Percentiles rank a stretch among this genome's conserved stretches.
Conservation (phyloP, 768 basidiomycete species). For the Sporobolomyces pararoseus region DNA sequence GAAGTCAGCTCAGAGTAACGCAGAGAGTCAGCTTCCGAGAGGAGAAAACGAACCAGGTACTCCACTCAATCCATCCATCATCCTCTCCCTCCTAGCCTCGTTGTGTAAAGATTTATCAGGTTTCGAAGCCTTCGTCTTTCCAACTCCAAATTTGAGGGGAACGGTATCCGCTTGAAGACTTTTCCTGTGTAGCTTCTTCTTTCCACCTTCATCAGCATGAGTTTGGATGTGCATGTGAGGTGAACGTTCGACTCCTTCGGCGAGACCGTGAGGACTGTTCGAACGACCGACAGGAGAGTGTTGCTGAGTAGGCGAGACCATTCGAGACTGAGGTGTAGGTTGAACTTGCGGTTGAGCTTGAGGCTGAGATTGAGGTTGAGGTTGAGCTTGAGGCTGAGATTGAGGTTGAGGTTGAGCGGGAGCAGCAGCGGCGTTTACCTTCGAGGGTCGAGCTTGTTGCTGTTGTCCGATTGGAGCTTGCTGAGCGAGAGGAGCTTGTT, state of each 20-base stretch:
- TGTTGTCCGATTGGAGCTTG: background rate
- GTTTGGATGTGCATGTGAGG: constrained; percentile 35
- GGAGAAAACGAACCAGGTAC: constrained; percentile 9
- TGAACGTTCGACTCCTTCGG: constrained; percentile 15
- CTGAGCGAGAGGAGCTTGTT: background rate
- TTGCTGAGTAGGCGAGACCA: background rate
- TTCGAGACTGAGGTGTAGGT: background rate
- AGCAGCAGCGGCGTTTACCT: too few species aligned
- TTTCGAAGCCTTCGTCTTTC: background rate
- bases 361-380: too few species aligned
- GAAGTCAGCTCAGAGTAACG: background rate
- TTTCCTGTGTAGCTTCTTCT: constrained; percentile 35
- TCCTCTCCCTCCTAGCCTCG: constrained; percentile 21
- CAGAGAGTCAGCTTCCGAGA: background rate
- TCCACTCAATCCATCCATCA: constrained; percentile 19
- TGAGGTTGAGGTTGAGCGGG: too few species aligned
- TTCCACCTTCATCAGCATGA: background rate
- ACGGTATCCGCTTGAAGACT: background rate
- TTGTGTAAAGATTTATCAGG: constrained; percentile 3
- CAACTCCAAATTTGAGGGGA: background rate
- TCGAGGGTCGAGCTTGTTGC: background rate
- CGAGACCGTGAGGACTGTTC: constrained; percentile 11
- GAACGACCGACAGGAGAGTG: background rate
- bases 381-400: too few species aligned
- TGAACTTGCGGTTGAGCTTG: background rate